Conservation (phyloP, 805 yeast species). For the Wickerhamomyces rabaulensis region DNA sequence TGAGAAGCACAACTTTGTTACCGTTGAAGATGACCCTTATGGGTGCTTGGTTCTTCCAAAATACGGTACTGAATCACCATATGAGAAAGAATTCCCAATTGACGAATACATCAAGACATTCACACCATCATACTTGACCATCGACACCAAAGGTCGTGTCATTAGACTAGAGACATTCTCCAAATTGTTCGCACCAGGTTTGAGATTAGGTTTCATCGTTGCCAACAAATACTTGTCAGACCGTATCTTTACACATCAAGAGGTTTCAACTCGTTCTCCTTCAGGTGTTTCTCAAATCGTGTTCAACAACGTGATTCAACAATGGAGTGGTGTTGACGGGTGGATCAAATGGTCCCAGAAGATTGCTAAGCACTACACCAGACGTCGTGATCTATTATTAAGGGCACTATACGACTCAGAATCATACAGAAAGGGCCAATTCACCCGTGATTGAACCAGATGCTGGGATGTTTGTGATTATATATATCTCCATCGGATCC, state of each 20-base stretch:
- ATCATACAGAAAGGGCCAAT: constrained; percentile 32
- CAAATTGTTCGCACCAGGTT: constrained; percentile 74
- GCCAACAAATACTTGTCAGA: constrained; percentile 57
- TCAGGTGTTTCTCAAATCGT: constrained; percentile 69
- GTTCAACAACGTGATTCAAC: constrained; percentile 45
- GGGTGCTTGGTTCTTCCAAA: constrained; percentile 54
- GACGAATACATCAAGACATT: constrained; percentile 55
- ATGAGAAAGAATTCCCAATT: constrained; percentile 14
- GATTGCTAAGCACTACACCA: constrained; percentile 55
- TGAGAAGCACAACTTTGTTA: constrained; percentile 56
- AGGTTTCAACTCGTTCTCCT: constrained; percentile 65
- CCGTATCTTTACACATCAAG: constrained; percentile 51
- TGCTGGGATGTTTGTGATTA: constrained; percentile 73
- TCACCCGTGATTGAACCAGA: constrained; percentile 45
- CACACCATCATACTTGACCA: constrained; percentile 53
- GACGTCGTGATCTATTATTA: constrained; percentile 57
- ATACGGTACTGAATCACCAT: constrained; percentile 18
- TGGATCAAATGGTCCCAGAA: constrained; percentile 65
- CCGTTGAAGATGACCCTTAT: constrained; percentile 69
- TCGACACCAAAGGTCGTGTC: constrained; percentile 73
- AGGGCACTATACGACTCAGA: constrained; percentile 43
- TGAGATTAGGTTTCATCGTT: constrained; percentile 68
- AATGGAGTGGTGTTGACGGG: constrained; percentile 64
- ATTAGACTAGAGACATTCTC: constrained; percentile 51
- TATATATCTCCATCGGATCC: constrained; percentile 35